These are phyloP conservation scores for Tulasnella sp. DNA, from an alignment of 768 basidiomycete species.

Conservation along the genomic window DNA sequence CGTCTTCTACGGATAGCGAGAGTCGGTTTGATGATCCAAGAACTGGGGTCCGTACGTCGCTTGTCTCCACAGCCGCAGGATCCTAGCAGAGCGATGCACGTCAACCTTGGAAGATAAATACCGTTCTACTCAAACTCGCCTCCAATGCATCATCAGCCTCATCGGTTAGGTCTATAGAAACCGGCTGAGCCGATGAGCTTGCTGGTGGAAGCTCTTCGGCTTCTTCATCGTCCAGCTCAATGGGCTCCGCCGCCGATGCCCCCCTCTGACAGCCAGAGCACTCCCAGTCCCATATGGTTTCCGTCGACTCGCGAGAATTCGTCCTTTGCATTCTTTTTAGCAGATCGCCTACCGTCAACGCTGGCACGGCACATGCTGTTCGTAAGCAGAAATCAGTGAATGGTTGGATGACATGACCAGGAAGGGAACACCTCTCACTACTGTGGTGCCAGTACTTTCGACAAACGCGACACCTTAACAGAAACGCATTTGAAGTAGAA, in stretches of 20 bases:
- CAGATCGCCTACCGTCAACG: background rate
- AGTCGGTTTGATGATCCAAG: background rate
- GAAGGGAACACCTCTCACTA: background rate
- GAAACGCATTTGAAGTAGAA: background rate
- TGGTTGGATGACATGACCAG: background rate
- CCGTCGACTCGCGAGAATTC: background rate
- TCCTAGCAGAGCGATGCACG: background rate
- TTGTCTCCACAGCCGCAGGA: background rate
- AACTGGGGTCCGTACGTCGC: background rate
- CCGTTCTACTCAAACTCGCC: background rate
- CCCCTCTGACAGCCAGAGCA: background rate
- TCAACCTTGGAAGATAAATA: background rate
- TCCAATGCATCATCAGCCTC: background rate
- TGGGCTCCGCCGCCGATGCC: background rate
- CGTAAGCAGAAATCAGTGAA: background rate
- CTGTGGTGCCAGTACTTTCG: background rate
- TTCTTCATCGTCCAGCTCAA: background rate
- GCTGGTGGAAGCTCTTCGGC: background rate
- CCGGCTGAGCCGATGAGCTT: background rate
- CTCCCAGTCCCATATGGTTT: background rate
- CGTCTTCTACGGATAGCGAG: background rate
- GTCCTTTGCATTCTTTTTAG: background rate
- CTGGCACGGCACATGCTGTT: background rate
- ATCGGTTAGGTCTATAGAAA: background rate
- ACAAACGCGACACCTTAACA: background rate